Percentiles rank a stretch among this genome's conserved stretches.
Evolutionary conservation across 164 flowering plant species (phyloP).

Genomic region (Pachysandra terminalis): DNA sequence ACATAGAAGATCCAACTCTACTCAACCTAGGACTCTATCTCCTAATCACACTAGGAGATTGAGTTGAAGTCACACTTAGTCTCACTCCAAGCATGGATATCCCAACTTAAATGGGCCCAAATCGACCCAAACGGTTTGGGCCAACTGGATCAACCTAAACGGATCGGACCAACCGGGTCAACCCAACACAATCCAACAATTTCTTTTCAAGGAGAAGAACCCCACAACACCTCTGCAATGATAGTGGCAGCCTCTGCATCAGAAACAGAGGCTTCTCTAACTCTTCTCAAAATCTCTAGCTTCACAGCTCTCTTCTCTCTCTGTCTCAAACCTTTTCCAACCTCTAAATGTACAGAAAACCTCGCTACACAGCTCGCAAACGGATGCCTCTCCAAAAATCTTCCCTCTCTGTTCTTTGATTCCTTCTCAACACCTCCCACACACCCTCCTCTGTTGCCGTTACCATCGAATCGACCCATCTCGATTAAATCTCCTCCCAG

Average conservation of each 20-base stretch:
- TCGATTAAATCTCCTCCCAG: constrained; percentile 47
- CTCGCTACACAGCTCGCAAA: constrained; percentile 68
- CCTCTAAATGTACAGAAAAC: constrained; percentile 64
- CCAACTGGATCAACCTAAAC: too few relatives aligned
- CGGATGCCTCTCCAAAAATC: constrained; percentile 36
- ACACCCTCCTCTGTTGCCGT: background rate
- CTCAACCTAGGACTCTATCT: too few relatives aligned
- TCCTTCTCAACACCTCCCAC: constrained; percentile 2
- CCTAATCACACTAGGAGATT: too few relatives aligned
- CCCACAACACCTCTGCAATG: constrained; percentile 69
- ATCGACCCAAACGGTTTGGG: too few relatives aligned
- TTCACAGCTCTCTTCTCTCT: constrained; percentile 60
- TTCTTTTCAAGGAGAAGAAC: constrained; percentile 43
- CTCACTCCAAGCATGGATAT: too few relatives aligned
- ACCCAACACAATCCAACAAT: too few relatives aligned
- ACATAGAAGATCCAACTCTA: too few relatives aligned
- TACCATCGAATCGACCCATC: constrained; percentile 21
- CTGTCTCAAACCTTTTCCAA: constrained; percentile 65
- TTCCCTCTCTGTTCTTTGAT: constrained; percentile 14
- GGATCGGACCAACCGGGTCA: too few relatives aligned
- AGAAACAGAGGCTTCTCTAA: constrained; percentile 37
- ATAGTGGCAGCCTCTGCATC: constrained; percentile 65
- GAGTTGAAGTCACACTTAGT: too few relatives aligned
- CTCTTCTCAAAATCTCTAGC: constrained; percentile 50
- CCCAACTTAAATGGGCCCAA: too few relatives aligned